Evolutionary conservation across 495 filamentous ascomycete genomes (phyloP).

Genomic region (Podospora pseudocomata): DNA sequence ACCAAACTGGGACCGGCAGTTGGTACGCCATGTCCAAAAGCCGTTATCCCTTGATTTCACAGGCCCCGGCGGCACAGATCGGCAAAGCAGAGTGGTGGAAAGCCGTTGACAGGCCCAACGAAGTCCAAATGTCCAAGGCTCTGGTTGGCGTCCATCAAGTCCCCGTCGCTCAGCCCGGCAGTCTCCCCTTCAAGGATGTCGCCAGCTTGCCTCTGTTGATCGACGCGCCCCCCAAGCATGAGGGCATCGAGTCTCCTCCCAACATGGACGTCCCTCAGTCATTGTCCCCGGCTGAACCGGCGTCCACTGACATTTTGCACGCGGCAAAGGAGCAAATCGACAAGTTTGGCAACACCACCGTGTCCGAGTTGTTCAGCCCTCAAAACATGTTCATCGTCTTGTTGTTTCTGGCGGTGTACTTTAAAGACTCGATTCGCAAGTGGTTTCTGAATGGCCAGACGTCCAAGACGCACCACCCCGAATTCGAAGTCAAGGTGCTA

Average conservation of each 20-base stretch:
- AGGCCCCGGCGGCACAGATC: conserved; percentile 63
- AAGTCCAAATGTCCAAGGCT: conserved; percentile 34
- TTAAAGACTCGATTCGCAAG: neutral
- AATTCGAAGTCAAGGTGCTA: neutral
- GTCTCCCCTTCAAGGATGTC: conserved; percentile 4
- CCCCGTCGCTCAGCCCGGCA: conserved; percentile 21
- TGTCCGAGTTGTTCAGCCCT: neutral
- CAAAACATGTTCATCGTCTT: neutral
- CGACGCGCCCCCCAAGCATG: conserved; percentile 1
- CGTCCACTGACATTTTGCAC: conserved; percentile 33
- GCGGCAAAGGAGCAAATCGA: conserved; percentile 37
- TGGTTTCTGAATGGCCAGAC: neutral
- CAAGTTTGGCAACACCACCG: conserved; percentile 33
- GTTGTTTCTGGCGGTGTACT: neutral
- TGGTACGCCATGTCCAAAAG: conserved; percentile 93
- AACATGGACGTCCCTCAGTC: neutral
- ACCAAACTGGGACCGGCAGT: conserved; percentile 75
- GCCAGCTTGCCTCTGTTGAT: neutral
- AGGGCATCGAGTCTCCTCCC: neutral
- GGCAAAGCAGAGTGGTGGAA: conserved; percentile 57
- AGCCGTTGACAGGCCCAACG: conserved; percentile 30
- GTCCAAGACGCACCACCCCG: neutral
- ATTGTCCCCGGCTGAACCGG: conserved; percentile 14
- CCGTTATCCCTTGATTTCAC: conserved; percentile 79
- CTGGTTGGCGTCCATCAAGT: conserved; percentile 49